Evolutionary conservation across 352 stramenopile genomes (phyloP), one percentile per base, ranked within the genome.

Genomic region (Aphanomyces invadans): DNA sequence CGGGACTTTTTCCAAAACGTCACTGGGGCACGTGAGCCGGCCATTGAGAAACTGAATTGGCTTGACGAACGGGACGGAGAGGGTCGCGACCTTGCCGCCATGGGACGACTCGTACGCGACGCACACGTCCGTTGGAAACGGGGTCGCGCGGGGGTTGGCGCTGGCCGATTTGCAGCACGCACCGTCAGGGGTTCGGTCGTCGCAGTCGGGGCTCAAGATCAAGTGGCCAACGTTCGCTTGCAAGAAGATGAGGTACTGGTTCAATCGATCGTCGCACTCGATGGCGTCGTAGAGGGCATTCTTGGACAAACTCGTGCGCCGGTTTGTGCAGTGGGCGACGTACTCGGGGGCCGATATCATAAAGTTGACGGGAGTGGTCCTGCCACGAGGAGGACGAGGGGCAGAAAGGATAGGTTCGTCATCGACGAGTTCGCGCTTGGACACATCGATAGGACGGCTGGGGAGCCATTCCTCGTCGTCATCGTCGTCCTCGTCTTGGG

Each of bases 171-270:
- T 39, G 60, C 60, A 67, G 60, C 60, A 67, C 19, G 60, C 60
- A 38, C 46, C 42, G 25, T 67, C 60, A 9, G 60, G 60, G 0
- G 60, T 44, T 15, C 7, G 4, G 11, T 59, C 23, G 12, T 48
- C 60, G 49, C 60, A 60, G 15, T 31, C 25, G 17, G 60, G 42
- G 17, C 42, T 44, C 0, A 67, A 44, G 26, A 67, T 67, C 11
- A 67, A 25, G 33, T 67, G 60, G 2, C 60, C 60, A 2, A 67
- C n/a, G 60, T 67, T 67, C 21, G 38, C 10, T 25, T 67, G 60
- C 3, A 67, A 23, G 29, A 46, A 45, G n/a, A 59, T 39, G 11
- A 67, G 42, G 17, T 67, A 67, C 26, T 67, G 21, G 5, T 9
- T 60, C 19, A 46, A 25, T 21, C 26, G 31, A 11, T 65, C 39